Percentiles rank a stretch among this genome's conserved stretches.
phyloP scores from a whole-genome alignment of 164 flowering plant genomes.

The Vitis riparia region DNA sequence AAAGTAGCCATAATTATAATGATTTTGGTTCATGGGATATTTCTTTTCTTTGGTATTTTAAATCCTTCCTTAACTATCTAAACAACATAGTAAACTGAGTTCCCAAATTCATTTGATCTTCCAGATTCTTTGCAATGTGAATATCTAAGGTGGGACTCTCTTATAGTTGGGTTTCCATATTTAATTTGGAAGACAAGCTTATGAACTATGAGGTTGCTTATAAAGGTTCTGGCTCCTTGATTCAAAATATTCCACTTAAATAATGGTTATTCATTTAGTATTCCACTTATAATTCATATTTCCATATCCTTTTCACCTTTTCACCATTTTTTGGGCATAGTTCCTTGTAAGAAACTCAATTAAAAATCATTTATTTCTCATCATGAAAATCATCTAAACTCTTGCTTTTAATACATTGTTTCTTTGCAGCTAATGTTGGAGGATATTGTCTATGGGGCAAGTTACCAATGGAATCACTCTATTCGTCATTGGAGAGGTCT shows the following conservation, averaged over 20 bases:
- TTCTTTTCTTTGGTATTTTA: no score
- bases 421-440: slow-evolving; percentile 25
- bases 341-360: no score
- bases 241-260: neutral
- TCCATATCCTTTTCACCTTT: no score
- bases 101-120: neutral
- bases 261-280: neutral
- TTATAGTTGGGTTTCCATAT: neutral
- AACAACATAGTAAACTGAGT: no score
- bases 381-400: neutral
- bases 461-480: slow-evolving; percentile 36
- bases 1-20: no score
- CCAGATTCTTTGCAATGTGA: neutral
- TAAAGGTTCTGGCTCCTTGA: neutral
- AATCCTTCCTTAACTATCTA: no score
- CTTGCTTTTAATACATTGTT: neutral
- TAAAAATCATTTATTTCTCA: neutral
- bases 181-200: neutral
- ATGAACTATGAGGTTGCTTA: neutral
- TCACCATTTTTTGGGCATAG: no score
- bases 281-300: no score
- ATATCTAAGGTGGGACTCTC: neutral
- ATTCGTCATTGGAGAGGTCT: slow-evolving; percentile 35
- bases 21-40: no score
- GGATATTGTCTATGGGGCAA: slow-evolving; percentile 39